phyloP scores from a whole-genome alignment of 129 eudicot genomes.

The Tanacetum coccineum region DNA sequence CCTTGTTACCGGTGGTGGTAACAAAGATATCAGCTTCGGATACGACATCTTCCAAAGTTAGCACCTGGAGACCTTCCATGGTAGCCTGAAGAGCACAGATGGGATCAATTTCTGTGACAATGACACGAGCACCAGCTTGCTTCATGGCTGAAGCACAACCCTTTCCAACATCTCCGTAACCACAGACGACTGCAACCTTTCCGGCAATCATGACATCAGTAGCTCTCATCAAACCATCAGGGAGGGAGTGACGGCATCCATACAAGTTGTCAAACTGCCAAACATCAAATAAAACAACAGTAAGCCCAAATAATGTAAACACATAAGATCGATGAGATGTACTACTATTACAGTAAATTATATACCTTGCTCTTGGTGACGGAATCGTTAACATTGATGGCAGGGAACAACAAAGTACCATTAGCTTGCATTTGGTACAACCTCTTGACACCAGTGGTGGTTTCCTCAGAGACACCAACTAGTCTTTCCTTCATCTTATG shows the following conservation, averaged over 20 bases:
- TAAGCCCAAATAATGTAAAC: background rate
- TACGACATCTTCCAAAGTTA: conserved; percentile 33
- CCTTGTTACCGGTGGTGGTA: conserved; percentile 50
- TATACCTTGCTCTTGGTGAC: conserved; percentile 46
- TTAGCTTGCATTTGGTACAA: conserved; percentile 44
- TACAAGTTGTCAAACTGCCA: conserved; percentile 38
- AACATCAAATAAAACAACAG: background rate
- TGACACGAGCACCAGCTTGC: conserved; percentile 47
- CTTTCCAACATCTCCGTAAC: conserved; percentile 40
- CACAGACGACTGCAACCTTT: conserved; percentile 35
- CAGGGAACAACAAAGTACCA: conserved; percentile 42
- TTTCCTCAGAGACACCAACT: conserved; percentile 16
- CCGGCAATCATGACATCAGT: conserved; percentile 50
- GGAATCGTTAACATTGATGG: conserved; percentile 40
- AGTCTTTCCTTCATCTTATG: conserved; percentile 16
- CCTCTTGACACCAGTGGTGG: conserved; percentile 17
- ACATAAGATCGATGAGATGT: background rate
- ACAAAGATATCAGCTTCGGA: conserved; percentile 41
- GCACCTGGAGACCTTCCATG: conserved; percentile 40
- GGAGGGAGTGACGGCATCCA: conserved; percentile 46
- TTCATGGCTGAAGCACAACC: conserved; percentile 45
- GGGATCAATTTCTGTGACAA: conserved; percentile 44
- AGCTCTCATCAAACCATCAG: conserved; percentile 52
- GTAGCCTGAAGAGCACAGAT: conserved; percentile 45
- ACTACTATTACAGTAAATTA: background rate